Conservation (phyloP, 441 rosid genomes). For the Biscutella laevigata region DNA sequence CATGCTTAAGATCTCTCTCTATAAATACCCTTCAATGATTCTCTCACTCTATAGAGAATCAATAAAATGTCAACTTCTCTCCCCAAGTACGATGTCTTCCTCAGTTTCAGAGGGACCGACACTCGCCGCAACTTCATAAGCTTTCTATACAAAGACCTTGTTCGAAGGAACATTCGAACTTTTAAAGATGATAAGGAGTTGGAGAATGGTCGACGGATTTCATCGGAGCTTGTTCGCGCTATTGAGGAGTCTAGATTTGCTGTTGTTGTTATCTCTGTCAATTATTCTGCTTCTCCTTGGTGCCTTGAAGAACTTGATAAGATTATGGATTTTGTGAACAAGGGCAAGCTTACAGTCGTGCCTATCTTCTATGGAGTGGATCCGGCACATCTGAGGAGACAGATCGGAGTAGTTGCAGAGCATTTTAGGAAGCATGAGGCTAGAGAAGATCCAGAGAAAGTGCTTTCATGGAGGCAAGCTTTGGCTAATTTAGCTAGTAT, state of each 20-base stretch:
- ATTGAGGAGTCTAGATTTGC: constrained; percentile 33
- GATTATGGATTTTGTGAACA: constrained; percentile 23
- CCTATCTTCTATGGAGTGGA: constrained; percentile 39
- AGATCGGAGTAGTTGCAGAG: constrained; percentile 19
- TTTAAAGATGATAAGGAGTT: constrained; percentile 41
- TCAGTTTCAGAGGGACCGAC: constrained; percentile 50
- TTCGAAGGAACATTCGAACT: constrained; percentile 17
- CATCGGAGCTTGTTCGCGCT: constrained; percentile 25
- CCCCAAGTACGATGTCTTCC: constrained; percentile 35
- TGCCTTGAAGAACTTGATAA: constrained; percentile 36
- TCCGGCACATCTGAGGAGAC: constrained; percentile 33
- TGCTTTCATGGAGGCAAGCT: constrained; percentile 32
- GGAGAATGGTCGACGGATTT: constrained; percentile 30
- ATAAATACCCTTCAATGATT: no score
- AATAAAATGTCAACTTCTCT: not conserved
- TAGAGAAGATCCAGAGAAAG: constrained; percentile 21
- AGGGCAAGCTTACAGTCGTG: constrained; percentile 10
- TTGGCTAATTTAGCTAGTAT: constrained; percentile 30
- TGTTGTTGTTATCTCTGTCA: constrained; percentile 29
- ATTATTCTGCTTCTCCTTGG: constrained; percentile 36
- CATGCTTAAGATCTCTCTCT: no score
- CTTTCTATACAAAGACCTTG: constrained; percentile 27
- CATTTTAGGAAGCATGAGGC: constrained; percentile 24
- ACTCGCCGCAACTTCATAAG: constrained; percentile 30
- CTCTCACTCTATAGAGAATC: not conserved